Percentiles rank a stretch among this genome's conserved stretches.
These are phyloP conservation scores for Syzygium aqueum DNA, from an alignment of 345 rosid species.

Conservation along the genomic window DNA sequence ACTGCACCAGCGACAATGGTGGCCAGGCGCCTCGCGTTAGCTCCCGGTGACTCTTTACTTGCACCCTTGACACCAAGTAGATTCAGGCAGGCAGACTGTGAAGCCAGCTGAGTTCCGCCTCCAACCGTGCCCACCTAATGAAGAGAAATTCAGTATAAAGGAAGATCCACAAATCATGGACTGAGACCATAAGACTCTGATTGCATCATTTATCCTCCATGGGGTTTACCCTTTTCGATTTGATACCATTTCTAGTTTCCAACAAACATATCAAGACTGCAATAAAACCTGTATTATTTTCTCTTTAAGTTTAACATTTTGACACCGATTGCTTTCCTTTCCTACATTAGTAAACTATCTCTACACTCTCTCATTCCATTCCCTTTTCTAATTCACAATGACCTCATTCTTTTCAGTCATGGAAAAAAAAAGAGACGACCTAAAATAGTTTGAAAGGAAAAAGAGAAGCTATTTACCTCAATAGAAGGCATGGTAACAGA, in stretches of 20 bases:
- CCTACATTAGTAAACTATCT: not conserved
- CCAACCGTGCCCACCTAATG: conserved; percentile 78
- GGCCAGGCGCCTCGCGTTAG: conserved; percentile 64
- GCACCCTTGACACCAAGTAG: conserved; percentile 78
- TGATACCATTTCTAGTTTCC: not conserved
- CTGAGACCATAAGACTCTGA: not conserved
- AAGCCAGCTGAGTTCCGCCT: conserved; percentile 86
- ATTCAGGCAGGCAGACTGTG: conserved; percentile 82
- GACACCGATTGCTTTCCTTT: not conserved
- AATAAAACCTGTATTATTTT: not conserved
- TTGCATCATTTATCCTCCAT: not conserved
- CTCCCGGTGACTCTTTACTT: conserved; percentile 53
- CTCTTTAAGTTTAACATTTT: not conserved
- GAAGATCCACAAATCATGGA: not conserved
- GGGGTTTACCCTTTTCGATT: not conserved
- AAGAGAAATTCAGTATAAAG: not conserved
- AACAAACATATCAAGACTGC: not conserved
- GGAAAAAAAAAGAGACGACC: not conserved
- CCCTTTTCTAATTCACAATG: not conserved
- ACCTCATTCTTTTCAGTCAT: not conserved
- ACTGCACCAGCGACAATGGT: conserved; percentile 75
- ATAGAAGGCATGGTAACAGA: conserved; percentile 87
- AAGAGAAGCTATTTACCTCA: conserved; percentile 30
- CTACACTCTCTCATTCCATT: not conserved
- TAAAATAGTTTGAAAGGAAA: not conserved